Percentiles rank a stretch among this genome's conserved stretches.
Evolutionary conservation across 2,329 filamentous ascomycete species (phyloP).

Genomic region (Orbilia quercus): DNA sequence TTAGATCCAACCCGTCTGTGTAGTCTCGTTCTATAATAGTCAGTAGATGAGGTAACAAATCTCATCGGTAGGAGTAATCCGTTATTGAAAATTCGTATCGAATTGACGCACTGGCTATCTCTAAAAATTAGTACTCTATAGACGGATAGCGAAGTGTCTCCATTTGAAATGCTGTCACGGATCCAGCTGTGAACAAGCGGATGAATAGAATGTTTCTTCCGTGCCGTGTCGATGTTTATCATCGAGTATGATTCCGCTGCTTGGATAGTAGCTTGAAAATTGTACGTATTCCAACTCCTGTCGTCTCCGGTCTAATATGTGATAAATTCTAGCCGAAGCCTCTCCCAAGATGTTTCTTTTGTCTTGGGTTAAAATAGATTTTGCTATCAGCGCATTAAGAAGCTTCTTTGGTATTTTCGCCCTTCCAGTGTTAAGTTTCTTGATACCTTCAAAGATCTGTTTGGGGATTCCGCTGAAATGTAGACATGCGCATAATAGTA

Average conservation of each 20-base stretch:
- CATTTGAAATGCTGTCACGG: background rate
- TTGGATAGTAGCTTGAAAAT: background rate
- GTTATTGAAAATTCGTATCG: background rate
- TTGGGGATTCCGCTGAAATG: slow-evolving; percentile 1
- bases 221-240: background rate
- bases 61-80: background rate
- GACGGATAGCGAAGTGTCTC: background rate
- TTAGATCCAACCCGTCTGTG: background rate
- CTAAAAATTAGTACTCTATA: background rate
- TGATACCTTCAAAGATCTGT: slow-evolving; percentile 1
- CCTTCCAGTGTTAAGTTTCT: background rate
- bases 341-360: background rate
- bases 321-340: background rate
- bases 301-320: background rate
- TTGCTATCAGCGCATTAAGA: background rate
- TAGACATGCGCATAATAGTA: background rate
- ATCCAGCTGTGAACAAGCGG: slow-evolving; percentile 1
- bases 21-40: background rate
- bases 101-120: slow-evolving; percentile 1
- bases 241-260: background rate
- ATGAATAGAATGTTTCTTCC: slow-evolving; percentile 4
- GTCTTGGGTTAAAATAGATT: background rate
- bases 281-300: background rate
- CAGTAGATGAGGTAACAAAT: background rate
- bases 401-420: background rate